phyloP scores from a whole-genome alignment of 768 basidiomycete genomes.

The Kockovaella imperatae region DNA sequence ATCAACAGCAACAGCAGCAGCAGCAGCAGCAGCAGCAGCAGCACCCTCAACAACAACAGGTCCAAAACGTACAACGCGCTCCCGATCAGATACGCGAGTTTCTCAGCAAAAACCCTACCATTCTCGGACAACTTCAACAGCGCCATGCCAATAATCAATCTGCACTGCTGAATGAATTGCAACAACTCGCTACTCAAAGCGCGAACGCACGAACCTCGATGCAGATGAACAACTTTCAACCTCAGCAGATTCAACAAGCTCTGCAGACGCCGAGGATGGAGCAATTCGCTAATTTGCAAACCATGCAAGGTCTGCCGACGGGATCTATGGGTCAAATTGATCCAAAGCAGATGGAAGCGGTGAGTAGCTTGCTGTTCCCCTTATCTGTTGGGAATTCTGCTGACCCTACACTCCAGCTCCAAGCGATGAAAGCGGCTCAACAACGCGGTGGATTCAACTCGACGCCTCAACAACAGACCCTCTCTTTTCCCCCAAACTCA shows the following conservation, averaged over 20 bases:
- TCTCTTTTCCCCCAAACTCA: not conserved
- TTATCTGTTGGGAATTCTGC: not conserved
- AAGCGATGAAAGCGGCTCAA: slow-evolving; percentile 25
- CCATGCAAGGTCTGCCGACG: slow-evolving; percentile 1
- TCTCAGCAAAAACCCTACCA: not conserved
- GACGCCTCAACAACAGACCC: not conserved
- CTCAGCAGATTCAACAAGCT: not conserved
- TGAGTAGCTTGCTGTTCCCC: slow-evolving; percentile 2
- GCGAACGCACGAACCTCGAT: not conserved
- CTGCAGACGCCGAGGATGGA: slow-evolving; percentile 3
- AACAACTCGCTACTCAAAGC: not conserved
- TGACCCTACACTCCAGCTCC: slow-evolving; percentile 19
- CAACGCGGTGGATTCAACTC: not conserved
- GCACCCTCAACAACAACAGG: slow-evolving; percentile 2
- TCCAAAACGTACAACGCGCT: not conserved
- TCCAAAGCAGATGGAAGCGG: slow-evolving; percentile 29
- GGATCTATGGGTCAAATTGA: slow-evolving; percentile 5
- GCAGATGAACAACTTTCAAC: too few species aligned
- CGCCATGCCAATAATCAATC: not conserved
- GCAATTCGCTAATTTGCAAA: slow-evolving; percentile 3
- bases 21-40: slow-evolving; percentile 10
- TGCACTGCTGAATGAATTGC: not conserved
- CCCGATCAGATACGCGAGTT: not conserved
- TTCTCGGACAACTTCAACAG: not conserved
- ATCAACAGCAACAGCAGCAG: slow-evolving; percentile 2